Base-by-base conservation (phyloP, 495 filamentous ascomycete species). In the Neurospora pannonica region DNA sequence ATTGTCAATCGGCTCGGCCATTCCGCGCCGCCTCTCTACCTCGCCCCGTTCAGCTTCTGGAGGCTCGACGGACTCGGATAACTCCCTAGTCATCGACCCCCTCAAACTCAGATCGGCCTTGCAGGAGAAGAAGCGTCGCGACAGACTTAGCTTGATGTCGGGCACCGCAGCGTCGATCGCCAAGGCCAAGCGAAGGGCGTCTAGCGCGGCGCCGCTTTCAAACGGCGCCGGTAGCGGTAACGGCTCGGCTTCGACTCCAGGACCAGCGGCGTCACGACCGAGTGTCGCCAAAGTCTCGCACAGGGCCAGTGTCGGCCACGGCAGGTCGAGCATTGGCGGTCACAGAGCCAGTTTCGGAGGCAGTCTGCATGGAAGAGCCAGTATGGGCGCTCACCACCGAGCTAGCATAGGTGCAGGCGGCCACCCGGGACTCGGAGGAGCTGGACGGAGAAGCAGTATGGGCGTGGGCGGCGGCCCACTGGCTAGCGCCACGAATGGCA, bases 81-180 rank as follows among this genome's bases (percentile, higher is more conserved):
- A 78, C 4, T 82, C 83, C 4, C 11, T 71, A 38, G 73, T 81
- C 40, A 82, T 87, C 67, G 84, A 86, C 74, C 76, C 82, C 38
- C 81, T 81, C 40, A 85, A 85, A 74, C 80, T 87, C 40, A 82
- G 85, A 28, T 82, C 82, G 17, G 85, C 85, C 2, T 78, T 87
- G 70, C 83, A 86, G 73, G 79, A 81, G 7, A 83, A 77, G 75
- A 87, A 86, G 79, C 81, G 81, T 70, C 80, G 80, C 31, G 83
- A 81, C 72, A 75, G 85, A 0, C 77, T 85, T 28, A 84, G 82
- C 19, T 78, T 79, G n/a, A 74, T 80, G 37, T 70, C 77, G 17
- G 78, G 76, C 34, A 74, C 76, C 1, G 42, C 74, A 37, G 71
- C 76, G 48, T 74, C 79, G 34, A 77, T 73, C 38, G 78, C 77